Conservation (phyloP, 2,329 filamentous ascomycete species). For the Penicillium palitans region DNA sequence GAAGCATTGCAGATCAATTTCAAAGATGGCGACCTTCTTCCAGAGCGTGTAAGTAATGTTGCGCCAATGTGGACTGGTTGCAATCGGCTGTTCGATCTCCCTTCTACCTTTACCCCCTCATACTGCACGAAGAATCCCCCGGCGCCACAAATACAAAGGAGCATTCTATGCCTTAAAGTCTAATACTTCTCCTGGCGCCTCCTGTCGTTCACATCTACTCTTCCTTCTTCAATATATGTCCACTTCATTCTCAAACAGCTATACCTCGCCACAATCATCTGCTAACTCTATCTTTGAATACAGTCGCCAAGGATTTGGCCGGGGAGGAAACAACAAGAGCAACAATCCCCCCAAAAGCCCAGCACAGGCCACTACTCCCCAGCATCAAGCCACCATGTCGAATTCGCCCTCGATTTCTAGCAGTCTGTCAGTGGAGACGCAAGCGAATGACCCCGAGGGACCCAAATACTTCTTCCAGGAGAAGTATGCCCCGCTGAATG, state of each 20-base stretch:
- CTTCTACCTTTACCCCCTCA: constrained; percentile 21
- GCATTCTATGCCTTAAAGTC: constrained; percentile 17
- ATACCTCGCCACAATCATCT: constrained; percentile 15
- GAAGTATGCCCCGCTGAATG: constrained; percentile 73
- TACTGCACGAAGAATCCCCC: constrained; percentile 23
- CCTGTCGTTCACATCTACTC: constrained; percentile 3
- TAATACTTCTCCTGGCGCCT: constrained; percentile 9
- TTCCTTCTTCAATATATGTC: constrained; percentile 9
- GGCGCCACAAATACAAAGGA: constrained; percentile 24
- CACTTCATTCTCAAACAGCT: constrained; percentile 6
- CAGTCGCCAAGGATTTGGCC: constrained; percentile 52
- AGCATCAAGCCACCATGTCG: constrained; percentile 31
- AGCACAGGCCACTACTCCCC: constrained; percentile 31
- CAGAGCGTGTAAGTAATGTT: constrained; percentile 50
- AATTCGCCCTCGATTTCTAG: constrained; percentile 45
- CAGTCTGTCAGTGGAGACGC: constrained; percentile 39
- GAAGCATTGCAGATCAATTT: constrained; percentile 14
- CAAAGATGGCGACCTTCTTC: constrained; percentile 51
- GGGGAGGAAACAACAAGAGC: constrained; percentile 50
- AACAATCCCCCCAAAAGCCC: constrained; percentile 42
- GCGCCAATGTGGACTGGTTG: constrained; percentile 1
- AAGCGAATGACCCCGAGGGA: constrained; percentile 44
- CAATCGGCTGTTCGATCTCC: constrained; percentile 1
- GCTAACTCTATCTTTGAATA: constrained; percentile 27
- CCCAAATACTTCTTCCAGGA: constrained; percentile 54